Base-by-base conservation (phyloP, 192 early-diverging fungal species). In the Coemansia sp. region DNA sequence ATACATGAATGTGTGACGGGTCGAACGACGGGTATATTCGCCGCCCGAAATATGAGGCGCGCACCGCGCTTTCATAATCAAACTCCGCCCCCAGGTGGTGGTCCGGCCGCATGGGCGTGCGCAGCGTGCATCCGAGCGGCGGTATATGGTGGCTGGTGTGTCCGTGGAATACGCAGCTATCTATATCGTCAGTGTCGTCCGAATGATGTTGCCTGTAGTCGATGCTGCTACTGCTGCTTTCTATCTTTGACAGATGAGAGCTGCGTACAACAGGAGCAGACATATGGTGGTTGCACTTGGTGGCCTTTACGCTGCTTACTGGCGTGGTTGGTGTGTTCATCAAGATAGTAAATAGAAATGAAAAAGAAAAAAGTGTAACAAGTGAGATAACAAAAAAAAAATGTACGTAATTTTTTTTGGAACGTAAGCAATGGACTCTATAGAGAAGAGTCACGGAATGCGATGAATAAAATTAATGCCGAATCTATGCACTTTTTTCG, bases 21-120 rank as follows among this genome's bases (percentile, higher is more conserved):
- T 83, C 80, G 37, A 69, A 83, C n/a, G 75, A 61, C 8, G 80
- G 80, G 50, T 77, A 83, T 24, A 59, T 53, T 2, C 80, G 80
- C 19, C 75, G 73, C 50, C 80, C 80, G 53, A 71, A 83, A 29
- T 66, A 57, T 1, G 72, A 69, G 6, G 72, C 69, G 10, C 77
- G 72, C 50, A 73, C 73, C 17, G 78, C 62, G 57, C 66, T 62
- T 14, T 70, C 79, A 36, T 81, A 70, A 36, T 81, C 79, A 27
- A 70, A 61, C 14, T 81, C 79, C 5, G 29, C 21, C 5, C 56
- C 63, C 63, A 65, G 41, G 8, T 57, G 53, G 39, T 59, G 66
- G 57, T 69, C 56, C 33, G 56, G 56, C 56, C 56, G 56, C 35
- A 59, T 13, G 19, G 56, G 56, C 56, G 56, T 59, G 45, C 56